A percentile compares a stretch with the other conserved stretches of the same genome.
These are phyloP conservation scores for Cinchona pubescens DNA, from an alignment of 257 asterid genomes.

Conservation along the genomic window DNA sequence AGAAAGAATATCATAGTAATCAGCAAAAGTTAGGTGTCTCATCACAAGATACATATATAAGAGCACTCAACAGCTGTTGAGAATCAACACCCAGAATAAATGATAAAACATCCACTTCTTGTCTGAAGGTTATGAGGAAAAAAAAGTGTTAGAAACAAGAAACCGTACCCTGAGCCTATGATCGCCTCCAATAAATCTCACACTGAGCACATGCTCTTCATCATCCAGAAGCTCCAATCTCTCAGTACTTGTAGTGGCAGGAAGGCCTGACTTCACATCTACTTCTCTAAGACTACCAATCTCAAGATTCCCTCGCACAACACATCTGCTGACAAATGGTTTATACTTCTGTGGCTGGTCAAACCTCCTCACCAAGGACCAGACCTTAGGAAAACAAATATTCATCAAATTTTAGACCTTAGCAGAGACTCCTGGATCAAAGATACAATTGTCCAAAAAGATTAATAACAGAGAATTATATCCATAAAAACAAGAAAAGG, in stretches of 20 bases:
- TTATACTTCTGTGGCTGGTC: conserved; percentile 85
- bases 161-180: conserved; percentile 65
- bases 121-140: not conserved
- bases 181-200: conserved; percentile 77
- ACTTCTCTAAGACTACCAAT: conserved; percentile 79
- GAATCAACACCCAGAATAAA: not conserved
- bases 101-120: not conserved
- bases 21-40: not conserved
- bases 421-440: not conserved
- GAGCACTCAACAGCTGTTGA: not conserved
- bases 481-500: not conserved
- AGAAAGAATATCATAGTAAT: not conserved
- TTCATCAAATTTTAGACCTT: not conserved
- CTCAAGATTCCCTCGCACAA: conserved; percentile 60
- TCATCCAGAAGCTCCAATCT: conserved; percentile 81
- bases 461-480: not conserved
- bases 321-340: conserved; percentile 72
- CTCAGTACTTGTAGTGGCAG: conserved; percentile 87
- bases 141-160: conserved; percentile 6
- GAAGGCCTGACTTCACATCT: conserved; percentile 79
- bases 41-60: not conserved
- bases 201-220: conserved; percentile 63
- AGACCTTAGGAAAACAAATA: conserved; percentile 43
- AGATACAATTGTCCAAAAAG: not conserved
- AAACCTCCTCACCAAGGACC: conserved; percentile 81